These are phyloP conservation scores for Huntiella omanensis DNA, from an alignment of 2,329 filamentous ascomycete genomes.

Conservation along the genomic window DNA sequence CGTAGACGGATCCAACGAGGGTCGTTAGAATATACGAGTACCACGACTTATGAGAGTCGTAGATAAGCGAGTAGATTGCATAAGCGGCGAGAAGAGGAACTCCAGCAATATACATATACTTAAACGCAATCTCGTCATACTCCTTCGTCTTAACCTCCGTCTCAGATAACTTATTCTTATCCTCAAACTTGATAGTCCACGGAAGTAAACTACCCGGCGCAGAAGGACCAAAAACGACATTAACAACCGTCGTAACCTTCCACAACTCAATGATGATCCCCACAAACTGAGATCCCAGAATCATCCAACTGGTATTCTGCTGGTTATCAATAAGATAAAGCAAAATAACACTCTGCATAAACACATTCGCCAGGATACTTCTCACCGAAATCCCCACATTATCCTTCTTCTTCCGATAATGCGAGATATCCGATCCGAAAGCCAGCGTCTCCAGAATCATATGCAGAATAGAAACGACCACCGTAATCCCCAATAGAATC, in stretches of 20 bases:
- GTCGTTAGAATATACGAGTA: conserved; percentile 93
- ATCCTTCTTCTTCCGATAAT: conserved; percentile 99
- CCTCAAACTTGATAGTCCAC: conserved; percentile 70
- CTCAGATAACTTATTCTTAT: conserved; percentile 89
- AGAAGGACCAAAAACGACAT: conserved; percentile 61
- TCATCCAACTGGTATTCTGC: conserved; percentile 98
- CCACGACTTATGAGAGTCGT: conserved; percentile 95
- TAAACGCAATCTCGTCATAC: conserved; percentile 95
- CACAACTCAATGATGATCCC: conserved; percentile 55
- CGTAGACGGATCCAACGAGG: conserved; percentile 87
- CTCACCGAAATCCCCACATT: conserved; percentile 92
- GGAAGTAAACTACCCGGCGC: conserved; percentile 53
- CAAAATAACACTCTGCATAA: conserved; percentile 94
- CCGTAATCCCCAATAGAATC: conserved; percentile 71
- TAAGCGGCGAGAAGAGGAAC: conserved; percentile 79
- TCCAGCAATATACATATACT: conserved; percentile 86
- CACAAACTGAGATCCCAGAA: conserved; percentile 77
- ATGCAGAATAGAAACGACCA: conserved; percentile 69
- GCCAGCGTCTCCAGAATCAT: conserved; percentile 91
- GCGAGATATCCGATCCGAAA: conserved; percentile 92
- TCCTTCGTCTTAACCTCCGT: conserved; percentile 97
- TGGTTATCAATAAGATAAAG: conserved; percentile 94
- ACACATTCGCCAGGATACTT: conserved; percentile 88
- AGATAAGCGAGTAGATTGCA: conserved; percentile 75
- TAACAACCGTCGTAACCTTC: conserved; percentile 93